phyloP scores from a whole-genome alignment of 106 monocot genomes.

The Cymbidium sinense region DNA sequence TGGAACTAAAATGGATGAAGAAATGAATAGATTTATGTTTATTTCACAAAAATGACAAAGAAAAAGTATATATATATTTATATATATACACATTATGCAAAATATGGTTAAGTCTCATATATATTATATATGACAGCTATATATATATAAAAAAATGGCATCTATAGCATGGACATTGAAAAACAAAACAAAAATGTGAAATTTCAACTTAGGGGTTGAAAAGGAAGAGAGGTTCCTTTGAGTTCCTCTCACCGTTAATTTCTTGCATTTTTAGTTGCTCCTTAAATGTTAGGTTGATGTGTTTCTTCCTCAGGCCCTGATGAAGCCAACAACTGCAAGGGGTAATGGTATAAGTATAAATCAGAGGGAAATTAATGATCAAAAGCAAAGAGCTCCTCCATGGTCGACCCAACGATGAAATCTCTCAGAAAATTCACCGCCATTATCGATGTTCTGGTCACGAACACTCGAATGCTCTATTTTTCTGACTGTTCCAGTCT shows the following conservation, averaged over 20 bases:
- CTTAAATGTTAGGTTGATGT: background rate
- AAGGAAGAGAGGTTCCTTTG: background rate
- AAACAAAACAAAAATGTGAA: background rate
- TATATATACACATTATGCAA: constrained; percentile 2
- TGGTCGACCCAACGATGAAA: constrained; percentile 34
- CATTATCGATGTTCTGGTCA: background rate
- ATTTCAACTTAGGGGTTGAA: background rate
- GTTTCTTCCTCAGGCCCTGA: background rate
- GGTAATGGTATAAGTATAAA: background rate
- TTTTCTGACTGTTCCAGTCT: background rate
- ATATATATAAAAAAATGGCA: background rate
- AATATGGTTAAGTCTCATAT: background rate
- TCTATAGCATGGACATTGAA: background rate
- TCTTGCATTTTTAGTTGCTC: background rate
- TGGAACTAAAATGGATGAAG: background rate
- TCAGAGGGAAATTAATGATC: constrained; percentile 1
- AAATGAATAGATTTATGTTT: background rate
- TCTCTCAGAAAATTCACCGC: constrained; percentile 21
- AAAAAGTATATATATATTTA: background rate
- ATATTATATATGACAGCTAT: constrained; percentile 1
- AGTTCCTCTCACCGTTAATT: constrained; percentile 1
- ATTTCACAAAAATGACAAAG: background rate
- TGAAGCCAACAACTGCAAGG: background rate
- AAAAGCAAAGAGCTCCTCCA: constrained; percentile 22
- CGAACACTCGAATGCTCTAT: background rate